Conservation (phyloP, 495 filamentous ascomycete species). For the Penicillium diatomitis region DNA sequence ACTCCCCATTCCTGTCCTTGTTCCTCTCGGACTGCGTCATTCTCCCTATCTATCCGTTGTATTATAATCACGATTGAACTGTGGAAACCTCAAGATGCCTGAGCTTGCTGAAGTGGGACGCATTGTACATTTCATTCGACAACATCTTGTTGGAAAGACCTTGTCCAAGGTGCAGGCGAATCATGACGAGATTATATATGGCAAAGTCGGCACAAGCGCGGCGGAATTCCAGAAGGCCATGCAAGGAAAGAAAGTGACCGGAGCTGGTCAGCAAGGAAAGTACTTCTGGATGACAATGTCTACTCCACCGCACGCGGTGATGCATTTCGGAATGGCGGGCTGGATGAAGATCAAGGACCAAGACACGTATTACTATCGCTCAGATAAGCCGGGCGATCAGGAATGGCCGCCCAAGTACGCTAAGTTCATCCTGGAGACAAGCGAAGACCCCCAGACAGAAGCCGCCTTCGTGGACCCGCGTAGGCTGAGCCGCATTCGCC, state of each 20-base stretch:
- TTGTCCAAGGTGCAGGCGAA: constrained; percentile 59
- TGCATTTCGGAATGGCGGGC: constrained; percentile 86
- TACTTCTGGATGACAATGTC: constrained; percentile 83
- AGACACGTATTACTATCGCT: constrained; percentile 68
- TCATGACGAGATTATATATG: constrained; percentile 75
- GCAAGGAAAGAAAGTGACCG: constrained; percentile 64
- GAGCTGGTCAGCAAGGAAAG: constrained; percentile 81
- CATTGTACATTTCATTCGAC: constrained; percentile 71
- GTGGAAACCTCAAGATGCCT: constrained; percentile 46
- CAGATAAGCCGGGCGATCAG: constrained; percentile 47
- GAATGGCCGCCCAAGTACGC: constrained; percentile 85
- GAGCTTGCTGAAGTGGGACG: constrained; percentile 83
- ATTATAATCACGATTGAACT: neutral
- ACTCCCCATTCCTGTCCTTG: too few relatives aligned
- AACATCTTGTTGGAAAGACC: constrained; percentile 73
- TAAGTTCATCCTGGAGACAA: constrained; percentile 72
- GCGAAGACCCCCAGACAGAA: constrained; percentile 50
- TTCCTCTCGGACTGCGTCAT: too few relatives aligned
- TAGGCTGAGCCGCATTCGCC: constrained; percentile 64
- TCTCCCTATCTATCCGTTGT: too few relatives aligned
- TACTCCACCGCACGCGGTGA: constrained; percentile 72
- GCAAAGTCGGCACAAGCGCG: constrained; percentile 75
- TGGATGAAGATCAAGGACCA: constrained; percentile 82
- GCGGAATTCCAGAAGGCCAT: constrained; percentile 62
- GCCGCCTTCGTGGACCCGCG: constrained; percentile 79